A percentile compares a stretch with the other conserved stretches of the same genome.
phyloP scores from a whole-genome alignment of 2,329 filamentous ascomycete genomes.

The Pseudocercospora fuligena region DNA sequence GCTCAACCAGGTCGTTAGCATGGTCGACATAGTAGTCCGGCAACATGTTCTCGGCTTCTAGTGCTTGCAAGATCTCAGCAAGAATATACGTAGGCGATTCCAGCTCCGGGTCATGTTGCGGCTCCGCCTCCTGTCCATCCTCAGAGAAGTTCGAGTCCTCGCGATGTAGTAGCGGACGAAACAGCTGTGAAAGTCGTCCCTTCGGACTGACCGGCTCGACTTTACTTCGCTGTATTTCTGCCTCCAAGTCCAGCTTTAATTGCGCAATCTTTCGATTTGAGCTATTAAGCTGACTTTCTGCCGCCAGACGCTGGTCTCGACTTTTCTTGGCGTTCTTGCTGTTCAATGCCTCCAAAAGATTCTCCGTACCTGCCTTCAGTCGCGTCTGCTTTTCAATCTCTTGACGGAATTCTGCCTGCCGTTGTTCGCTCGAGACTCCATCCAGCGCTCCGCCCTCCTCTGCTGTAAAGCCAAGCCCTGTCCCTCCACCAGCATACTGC shows the following conservation, averaged over 20 bases:
- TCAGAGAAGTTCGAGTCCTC: slow-evolving; percentile 43
- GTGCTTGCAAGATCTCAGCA: slow-evolving; percentile 84
- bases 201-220: slow-evolving; percentile 51
- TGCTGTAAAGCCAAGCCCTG: slow-evolving; percentile 29
- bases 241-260: slow-evolving; percentile 62
- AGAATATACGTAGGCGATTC: slow-evolving; percentile 93
- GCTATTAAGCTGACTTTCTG: slow-evolving; percentile 84
- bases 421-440: slow-evolving; percentile 67
- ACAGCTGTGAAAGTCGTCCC: slow-evolving; percentile 62
- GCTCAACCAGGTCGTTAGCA: slow-evolving; percentile 88
- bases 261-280: slow-evolving; percentile 75
- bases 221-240: slow-evolving; percentile 64
- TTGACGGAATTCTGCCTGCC: slow-evolving; percentile 76
- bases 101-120: slow-evolving; percentile 65
- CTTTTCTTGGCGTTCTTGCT: slow-evolving; percentile 94
- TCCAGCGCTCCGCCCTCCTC: slow-evolving; percentile 65
- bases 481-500: slow-evolving; percentile 59
- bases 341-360: slow-evolving; percentile 93
- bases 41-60: slow-evolving; percentile 85
- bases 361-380: slow-evolving; percentile 97
- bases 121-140: slow-evolving; percentile 61
- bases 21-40: slow-evolving; percentile 95
- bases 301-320: slow-evolving; percentile 64
- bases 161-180: slow-evolving; percentile 45
- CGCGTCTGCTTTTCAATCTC: slow-evolving; percentile 93